phyloP scores from a whole-genome alignment of 2,329 filamentous ascomycete genomes.

The Fusarium neocosmosporiellum region DNA sequence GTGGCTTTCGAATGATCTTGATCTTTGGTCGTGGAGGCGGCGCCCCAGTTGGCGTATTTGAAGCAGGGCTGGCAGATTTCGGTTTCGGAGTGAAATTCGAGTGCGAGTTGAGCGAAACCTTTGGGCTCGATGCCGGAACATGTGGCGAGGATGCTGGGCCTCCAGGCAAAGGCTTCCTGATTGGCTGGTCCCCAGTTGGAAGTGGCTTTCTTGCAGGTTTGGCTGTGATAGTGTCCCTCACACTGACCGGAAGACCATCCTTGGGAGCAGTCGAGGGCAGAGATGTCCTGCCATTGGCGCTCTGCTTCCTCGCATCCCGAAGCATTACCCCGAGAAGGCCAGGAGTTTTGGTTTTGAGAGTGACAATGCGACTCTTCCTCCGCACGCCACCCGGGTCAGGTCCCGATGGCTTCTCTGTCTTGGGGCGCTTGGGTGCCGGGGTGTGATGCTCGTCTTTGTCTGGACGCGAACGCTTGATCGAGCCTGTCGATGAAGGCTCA shows the following conservation, averaged over 20 bases:
- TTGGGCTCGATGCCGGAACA: constrained; percentile 38
- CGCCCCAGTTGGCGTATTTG: constrained; percentile 38
- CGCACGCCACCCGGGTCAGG: constrained; percentile 35
- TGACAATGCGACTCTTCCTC: constrained; percentile 52
- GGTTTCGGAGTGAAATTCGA: constrained; percentile 34
- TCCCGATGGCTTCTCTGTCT: constrained; percentile 47
- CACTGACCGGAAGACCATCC: constrained; percentile 36
- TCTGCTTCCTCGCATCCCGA: constrained; percentile 40
- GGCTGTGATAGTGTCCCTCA: constrained; percentile 47
- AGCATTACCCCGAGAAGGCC: constrained; percentile 50
- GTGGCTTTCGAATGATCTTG: constrained; percentile 52
- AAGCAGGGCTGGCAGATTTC: constrained; percentile 40
- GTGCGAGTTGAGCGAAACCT: constrained; percentile 40
- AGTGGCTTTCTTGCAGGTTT: constrained; percentile 53
- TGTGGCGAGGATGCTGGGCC: constrained; percentile 40
- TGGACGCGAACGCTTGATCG: constrained; percentile 50
- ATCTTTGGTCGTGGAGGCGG: constrained; percentile 48
- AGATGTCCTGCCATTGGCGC: constrained; percentile 44
- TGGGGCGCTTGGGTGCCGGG: constrained; percentile 54
- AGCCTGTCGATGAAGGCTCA: constrained; percentile 35
- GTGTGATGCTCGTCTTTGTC: constrained; percentile 51
- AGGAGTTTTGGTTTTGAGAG: constrained; percentile 50
- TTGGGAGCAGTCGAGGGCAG: constrained; percentile 47
- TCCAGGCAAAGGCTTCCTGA: constrained; percentile 49
- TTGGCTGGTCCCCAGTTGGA: constrained; percentile 43